A percentile compares a stretch with the other conserved stretches of the same genome.
Evolutionary conservation across 1,284 basidiomycete genomes (phyloP).

Genomic region (Ceratorhiza oryzae-sativae): DNA sequence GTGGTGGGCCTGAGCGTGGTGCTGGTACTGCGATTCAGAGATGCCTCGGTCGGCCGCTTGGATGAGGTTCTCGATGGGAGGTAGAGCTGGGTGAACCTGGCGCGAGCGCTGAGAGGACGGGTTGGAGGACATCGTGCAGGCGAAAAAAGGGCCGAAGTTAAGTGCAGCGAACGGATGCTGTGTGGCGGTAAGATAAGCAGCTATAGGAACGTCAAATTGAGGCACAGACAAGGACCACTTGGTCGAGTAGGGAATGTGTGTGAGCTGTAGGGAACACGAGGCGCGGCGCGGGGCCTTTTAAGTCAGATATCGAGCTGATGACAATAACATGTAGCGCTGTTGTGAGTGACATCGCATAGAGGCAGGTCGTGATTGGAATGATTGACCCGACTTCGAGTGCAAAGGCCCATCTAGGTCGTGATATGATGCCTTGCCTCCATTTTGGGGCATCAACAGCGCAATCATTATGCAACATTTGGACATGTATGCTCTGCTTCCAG

Average conservation of each 20-base stretch:
- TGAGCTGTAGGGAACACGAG: conserved; percentile 1
- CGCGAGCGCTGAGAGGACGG: not conserved
- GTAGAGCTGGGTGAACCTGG: not conserved
- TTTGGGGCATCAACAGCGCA: conserved; percentile 20
- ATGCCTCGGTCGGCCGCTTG: conserved; percentile 26
- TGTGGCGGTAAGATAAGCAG: not conserved
- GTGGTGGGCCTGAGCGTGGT: not conserved
- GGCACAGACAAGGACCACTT: not conserved
- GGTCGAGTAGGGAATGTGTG: conserved; percentile 3
- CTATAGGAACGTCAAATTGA: not conserved
- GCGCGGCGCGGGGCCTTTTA: conserved; percentile 18
- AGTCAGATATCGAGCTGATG: not conserved
- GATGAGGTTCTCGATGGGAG: conserved; percentile 12
- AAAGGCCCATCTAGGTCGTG: conserved; percentile 18
- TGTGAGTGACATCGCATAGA: conserved; percentile 8
- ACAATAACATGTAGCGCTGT: not conserved
- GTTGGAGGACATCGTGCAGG: not conserved
- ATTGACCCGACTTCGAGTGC: conserved; percentile 15
- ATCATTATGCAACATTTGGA: conserved; percentile 32
- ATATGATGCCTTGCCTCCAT: conserved; percentile 30
- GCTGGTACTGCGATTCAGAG: not conserved
- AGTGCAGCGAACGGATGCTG: not conserved
- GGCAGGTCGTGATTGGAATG: conserved; percentile 16
- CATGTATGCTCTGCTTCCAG: conserved; percentile 1
- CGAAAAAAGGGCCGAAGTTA: not conserved